A percentile compares a stretch with the other conserved stretches of the same genome.
phyloP scores from a whole-genome alignment of 164 flowering plant species.

The Liriodendron chinense region DNA sequence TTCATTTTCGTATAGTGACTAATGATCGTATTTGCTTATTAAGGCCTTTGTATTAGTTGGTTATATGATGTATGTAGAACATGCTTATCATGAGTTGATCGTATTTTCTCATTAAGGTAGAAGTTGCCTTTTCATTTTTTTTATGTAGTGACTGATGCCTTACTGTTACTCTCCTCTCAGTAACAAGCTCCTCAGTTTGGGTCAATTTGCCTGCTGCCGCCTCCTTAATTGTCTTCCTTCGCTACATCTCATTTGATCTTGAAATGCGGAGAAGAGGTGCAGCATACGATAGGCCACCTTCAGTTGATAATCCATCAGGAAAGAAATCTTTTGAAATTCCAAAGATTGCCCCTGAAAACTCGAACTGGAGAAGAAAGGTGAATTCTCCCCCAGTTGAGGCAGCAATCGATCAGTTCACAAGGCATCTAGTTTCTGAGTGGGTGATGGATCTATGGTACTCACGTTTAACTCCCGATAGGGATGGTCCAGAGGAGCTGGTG shows the following conservation, averaged over 20 bases:
- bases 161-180: conserved; percentile 37
- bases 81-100: background rate
- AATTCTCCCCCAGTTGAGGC: conserved; percentile 90
- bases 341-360: conserved; percentile 32
- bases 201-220: conserved; percentile 79
- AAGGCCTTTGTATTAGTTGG: background rate
- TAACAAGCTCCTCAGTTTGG: conserved; percentile 94
- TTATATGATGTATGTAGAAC: conserved; percentile 1
- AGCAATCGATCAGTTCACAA: conserved; percentile 87
- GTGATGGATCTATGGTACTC: conserved; percentile 96
- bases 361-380: conserved; percentile 82
- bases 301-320: conserved; percentile 23
- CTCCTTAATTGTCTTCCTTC: conserved; percentile 59
- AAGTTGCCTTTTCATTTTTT: background rate
- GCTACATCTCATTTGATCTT: conserved; percentile 76
- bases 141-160: background rate
- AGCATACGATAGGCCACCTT: conserved; percentile 41
- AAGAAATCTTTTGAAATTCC: conserved; percentile 41
- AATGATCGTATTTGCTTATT: too few relatives aligned
- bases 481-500: conserved; percentile 94
- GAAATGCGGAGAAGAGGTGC: conserved; percentile 77
- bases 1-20: background rate
- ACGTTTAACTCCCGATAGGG: conserved; percentile 79
- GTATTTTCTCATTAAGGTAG: background rate
- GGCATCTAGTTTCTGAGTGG: conserved; percentile 89